Base-by-base conservation (phyloP, 176 grass and related monocot genomes). In the Cenchrus purpureus region DNA sequence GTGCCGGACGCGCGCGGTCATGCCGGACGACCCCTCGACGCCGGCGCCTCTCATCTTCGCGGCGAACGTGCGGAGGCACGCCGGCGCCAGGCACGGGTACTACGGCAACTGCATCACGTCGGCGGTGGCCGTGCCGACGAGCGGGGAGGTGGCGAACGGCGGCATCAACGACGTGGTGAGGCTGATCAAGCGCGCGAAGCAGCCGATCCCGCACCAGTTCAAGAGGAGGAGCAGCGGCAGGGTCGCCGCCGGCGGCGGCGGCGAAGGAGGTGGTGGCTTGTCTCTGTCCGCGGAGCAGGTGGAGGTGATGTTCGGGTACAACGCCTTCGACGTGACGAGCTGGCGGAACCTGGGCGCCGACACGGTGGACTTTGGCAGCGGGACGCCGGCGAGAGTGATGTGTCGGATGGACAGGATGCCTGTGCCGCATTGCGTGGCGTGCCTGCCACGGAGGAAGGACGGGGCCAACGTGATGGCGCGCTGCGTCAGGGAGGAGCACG, bases 31-130 rank as follows among this genome's bases (percentile, higher is more conserved):
- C 66, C 52, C 79, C 0, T 53, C 25, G 1, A 28, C 66, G 8
- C 66, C 79, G 8, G 79, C 79, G 1, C 52, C 79, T 0, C 79
- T 82, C 79, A 1, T 82, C 37, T 82, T 82, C 12, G 79, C 79
- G 0, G 66, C n/a, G 4, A 82, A 56, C 79, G 79, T 82, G 51
- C 79, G 79, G 13, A 43, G 17, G 65, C 65, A 12, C 65, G 79
- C 55, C 52, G 66, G 79, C 13, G 79, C 65, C 32, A 28, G 2
- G 79, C 3, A 6, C 4, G 79, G 79, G 2, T 82, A 71, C 79
- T 82, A 71, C 66, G 52, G 79, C 65, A 82, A 82, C 79, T 82
- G 79, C 79, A 71, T 71, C 67, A 82, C 66, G 52, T 82, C 79
- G 52, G 65, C 52, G 52, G 19, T 71, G 51, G 20, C n/a, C 20